A percentile compares a stretch with the other conserved stretches of the same genome.
phyloP scores from a whole-genome alignment of 2,329 filamentous ascomycete species.

The Nothopassalora personata region DNA sequence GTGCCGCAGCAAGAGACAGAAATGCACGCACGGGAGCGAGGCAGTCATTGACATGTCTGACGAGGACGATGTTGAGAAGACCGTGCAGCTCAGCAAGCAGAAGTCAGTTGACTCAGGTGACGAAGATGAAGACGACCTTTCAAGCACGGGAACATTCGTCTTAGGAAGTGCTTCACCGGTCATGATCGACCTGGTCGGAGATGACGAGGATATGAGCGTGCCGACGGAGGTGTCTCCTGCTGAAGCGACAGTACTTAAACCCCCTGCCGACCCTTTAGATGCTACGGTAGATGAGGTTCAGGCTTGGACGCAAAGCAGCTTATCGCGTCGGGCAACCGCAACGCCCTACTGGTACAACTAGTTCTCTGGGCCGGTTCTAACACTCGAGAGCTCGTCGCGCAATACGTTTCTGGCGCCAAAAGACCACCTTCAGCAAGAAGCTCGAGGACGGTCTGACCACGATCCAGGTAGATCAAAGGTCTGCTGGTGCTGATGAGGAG shows the following conservation, averaged over 20 bases:
- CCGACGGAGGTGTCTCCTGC: too few species aligned
- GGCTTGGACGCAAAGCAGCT: background rate
- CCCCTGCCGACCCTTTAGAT: background rate
- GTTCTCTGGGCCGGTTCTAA: background rate
- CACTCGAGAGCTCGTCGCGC: background rate
- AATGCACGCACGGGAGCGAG: background rate
- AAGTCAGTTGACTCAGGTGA: background rate
- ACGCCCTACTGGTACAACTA: background rate
- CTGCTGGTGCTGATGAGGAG: background rate
- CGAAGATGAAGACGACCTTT: background rate
- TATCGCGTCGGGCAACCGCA: background rate
- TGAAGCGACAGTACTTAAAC: background rate
- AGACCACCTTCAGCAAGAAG: background rate
- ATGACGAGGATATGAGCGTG: background rate
- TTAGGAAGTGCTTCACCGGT: background rate
- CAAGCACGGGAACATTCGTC: background rate
- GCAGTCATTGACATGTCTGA: background rate
- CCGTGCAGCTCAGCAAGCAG: background rate
- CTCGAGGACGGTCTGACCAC: background rate
- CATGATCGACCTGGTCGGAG: background rate
- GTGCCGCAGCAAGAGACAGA: background rate
- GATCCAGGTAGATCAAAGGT: background rate
- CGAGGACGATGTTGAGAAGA: background rate
- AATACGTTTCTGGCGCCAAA: background rate
- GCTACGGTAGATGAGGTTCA: background rate